Base-by-base conservation (phyloP, 306 rosid species). In the Vigna unguiculata region DNA sequence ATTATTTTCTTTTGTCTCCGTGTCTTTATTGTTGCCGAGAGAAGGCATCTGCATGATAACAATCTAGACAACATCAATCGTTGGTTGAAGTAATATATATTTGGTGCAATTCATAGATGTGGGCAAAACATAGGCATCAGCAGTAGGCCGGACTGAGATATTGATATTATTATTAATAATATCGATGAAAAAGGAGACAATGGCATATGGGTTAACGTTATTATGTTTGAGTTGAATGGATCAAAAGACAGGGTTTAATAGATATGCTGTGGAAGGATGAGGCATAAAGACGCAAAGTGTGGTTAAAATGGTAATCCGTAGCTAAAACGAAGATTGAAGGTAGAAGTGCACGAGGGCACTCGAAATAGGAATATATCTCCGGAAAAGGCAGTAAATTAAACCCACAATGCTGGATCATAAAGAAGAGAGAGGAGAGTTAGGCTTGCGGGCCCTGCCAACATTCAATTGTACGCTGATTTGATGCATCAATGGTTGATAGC, bases 201-300 rank as follows among this genome's bases (percentile, higher is more conserved):
- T 12, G 64, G 64, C 80, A 78, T 78, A 68, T 83, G 83, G 83
- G 80, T 59, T 74, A 51, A 78, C 80, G n/a, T n/a, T n/a, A 68
- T 68, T 30, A 51, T 41, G 77, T 68, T 66, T 45, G 48, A 25
- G 72, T 38, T n/a, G 43, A 54, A 77, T 61, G 2, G 34, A 71
- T 46, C 12, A 8, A 82, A 76, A 76, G 20, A 36, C 40, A 15
- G 11, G 24, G 70, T 53, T 78, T 59, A 78, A 77, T 52, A 36
- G 6, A 58, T 24, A 32, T 62, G 72, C 17, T 49, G 41, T 49
- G 22, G 60, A 45, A 17, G 6, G 30, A 3, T 1, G 20, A 45
- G 19, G 0, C 34, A 30, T 49, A 15, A 76, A 30, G 54, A 22
- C 43, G 66, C 62, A 52, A 52, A 65, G 38, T 34, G 36, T 46